Evolutionary conservation across 371 early-diverging fungal genomes (phyloP), one percentile per base, ranked within the genome.

Genomic region (Rhizopus sp.): DNA sequence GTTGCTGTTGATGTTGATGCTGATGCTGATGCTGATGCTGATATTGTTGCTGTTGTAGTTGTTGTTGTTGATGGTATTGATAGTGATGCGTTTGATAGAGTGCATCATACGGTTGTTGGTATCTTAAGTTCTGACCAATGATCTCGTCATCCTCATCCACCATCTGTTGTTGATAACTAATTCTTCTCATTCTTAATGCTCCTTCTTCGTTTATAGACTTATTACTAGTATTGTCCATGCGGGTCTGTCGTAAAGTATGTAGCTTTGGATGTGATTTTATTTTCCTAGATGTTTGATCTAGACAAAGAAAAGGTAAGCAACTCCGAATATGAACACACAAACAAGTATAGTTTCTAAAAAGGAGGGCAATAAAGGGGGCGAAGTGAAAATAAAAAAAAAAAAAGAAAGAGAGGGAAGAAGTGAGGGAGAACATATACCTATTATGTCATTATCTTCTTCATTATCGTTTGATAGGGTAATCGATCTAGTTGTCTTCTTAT

Each of bases 401-500:
- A 23, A 23, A 23, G 23, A 23, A 23, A 42, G n/a, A 13, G 16
- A 42, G 15, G 15, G 16, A 6, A 42, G 16, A 42, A 15, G n/a
- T 10, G 42, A 15, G 5, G 29, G 6, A 16, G 40, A 41, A 38
- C 13, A 38, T 38, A 13, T 49, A 49, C 34, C 34, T 34, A 33
- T 10, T 15, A 23, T 49, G n/a, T 34, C 49, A 33, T 33, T 51
- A 33, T 55, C 60, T 39, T 60, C 70, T 62, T 77, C 73, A 35
- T 76, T 73, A 53, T 77, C 77, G 30, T 71, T 73, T 23, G 73
- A 71, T 38, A 73, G 58, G 17, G 66, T 66, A 7, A 62, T 62
- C 12, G 44, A 57, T 7, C 39, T 49, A 53, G 23, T 23, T 23
- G 23, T 23, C 23, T 23, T 23, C 23, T 23, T 23, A 2, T 23